These are phyloP conservation scores for Auxenochlorella pyrenoidosa DNA, from an alignment of 139 green algal genomes.

Conservation along the genomic window DNA sequence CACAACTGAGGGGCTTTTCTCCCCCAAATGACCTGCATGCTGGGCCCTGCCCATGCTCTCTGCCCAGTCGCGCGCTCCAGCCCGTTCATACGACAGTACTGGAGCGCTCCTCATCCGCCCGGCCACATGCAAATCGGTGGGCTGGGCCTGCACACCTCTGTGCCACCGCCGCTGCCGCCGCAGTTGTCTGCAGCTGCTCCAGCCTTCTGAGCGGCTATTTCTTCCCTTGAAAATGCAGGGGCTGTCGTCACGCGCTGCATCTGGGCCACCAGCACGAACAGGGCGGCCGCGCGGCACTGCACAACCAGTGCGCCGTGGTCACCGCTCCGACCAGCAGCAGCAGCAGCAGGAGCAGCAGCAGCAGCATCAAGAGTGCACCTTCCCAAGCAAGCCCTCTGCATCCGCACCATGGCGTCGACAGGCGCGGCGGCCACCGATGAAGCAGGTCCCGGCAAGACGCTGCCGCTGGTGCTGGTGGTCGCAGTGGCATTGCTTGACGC, in stretches of 20 bases:
- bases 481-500: conserved; percentile 61
- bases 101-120: not conserved
- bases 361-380: not conserved
- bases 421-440: not conserved
- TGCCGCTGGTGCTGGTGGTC: conserved; percentile 59
- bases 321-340: not conserved
- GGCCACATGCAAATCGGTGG: not conserved
- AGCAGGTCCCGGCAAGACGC: not conserved
- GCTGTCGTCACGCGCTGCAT: not conserved
- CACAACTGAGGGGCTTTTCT: no score
- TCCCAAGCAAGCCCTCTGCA: not conserved
- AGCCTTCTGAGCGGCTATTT: not conserved
- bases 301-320: not conserved
- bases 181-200: not conserved
- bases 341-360: not conserved
- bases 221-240: not conserved
- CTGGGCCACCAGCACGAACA: not conserved
- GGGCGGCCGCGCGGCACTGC: not conserved
- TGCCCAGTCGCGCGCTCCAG: not conserved
- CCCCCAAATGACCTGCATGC: no score
- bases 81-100: not conserved
- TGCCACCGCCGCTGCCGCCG: not conserved
- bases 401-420: not conserved
- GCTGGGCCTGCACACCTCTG: not conserved
- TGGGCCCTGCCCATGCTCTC: no score